Conservation (phyloP, 2,329 filamentous ascomycete species). For the Xylaria polymorpha region DNA sequence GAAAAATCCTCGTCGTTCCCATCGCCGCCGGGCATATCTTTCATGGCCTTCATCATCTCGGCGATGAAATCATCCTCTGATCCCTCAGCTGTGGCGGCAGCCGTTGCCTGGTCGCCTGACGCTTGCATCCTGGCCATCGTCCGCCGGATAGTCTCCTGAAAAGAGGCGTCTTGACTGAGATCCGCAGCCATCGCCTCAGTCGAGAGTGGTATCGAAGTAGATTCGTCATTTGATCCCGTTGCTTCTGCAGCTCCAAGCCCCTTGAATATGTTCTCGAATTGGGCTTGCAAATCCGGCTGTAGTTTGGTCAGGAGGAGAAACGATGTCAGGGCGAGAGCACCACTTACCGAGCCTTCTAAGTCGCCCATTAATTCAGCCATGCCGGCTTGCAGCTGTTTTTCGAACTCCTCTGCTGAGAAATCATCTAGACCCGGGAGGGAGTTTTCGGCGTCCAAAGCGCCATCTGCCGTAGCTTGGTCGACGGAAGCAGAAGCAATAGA, state of each 20-base stretch:
- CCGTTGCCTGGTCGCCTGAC: conserved; percentile 86
- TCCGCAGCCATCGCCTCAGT: conserved; percentile 48
- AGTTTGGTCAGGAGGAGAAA: conserved; percentile 17
- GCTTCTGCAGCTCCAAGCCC: conserved; percentile 69
- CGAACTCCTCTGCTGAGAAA: conserved; percentile 79
- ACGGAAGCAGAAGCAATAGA: conserved; percentile 43
- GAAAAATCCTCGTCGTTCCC: conserved; percentile 85
- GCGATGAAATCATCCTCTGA: conserved; percentile 83
- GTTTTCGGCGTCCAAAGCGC: conserved; percentile 43
- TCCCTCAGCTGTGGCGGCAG: conserved; percentile 74
- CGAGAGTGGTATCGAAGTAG: conserved; percentile 43
- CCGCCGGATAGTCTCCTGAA: conserved; percentile 90
- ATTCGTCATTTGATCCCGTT: conserved; percentile 44
- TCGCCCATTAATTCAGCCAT: conserved; percentile 87
- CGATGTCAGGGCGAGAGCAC: background rate
- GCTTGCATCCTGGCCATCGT: conserved; percentile 97
- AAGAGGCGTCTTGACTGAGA: conserved; percentile 70
- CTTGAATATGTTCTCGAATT: conserved; percentile 83
- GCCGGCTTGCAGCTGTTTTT: conserved; percentile 85
- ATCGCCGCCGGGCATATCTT: conserved; percentile 67
- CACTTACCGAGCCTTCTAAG: conserved; percentile 68
- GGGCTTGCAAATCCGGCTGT: conserved; percentile 77
- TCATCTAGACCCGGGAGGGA: conserved; percentile 53
- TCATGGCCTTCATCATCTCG: conserved; percentile 93
- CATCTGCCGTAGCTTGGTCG: conserved; percentile 35